These are phyloP conservation scores for Corylus avellana DNA, from an alignment of 306 rosid species.

Conservation along the genomic window DNA sequence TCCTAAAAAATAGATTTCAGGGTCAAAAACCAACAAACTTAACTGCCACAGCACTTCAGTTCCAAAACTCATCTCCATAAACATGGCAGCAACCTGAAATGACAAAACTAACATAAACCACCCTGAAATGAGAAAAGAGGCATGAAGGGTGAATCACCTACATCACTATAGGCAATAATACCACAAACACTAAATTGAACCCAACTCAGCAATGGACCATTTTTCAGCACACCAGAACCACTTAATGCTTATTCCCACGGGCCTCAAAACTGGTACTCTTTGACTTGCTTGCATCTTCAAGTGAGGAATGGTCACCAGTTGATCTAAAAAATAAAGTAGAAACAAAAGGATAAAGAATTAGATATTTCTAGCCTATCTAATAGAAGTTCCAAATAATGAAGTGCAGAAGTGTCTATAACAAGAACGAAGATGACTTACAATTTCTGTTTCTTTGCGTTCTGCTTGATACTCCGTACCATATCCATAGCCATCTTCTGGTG, in stretches of 20 bases:
- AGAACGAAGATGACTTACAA: slow-evolving; percentile 43
- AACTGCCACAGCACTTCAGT: slow-evolving; percentile 90
- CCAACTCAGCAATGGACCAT: slow-evolving; percentile 32
- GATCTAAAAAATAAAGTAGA: slow-evolving; percentile 37
- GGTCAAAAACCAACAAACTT: slow-evolving; percentile 81
- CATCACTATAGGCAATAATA: slow-evolving; percentile 49
- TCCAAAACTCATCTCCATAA: slow-evolving; percentile 65
- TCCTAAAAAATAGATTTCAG: slow-evolving; percentile 48
- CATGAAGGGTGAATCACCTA: slow-evolving; percentile 48
- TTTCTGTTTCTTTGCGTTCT: slow-evolving; percentile 80
- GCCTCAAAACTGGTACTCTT: slow-evolving; percentile 53
- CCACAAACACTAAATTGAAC: slow-evolving; percentile 48
- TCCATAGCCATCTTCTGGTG: slow-evolving; percentile 96
- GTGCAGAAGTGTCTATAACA: slow-evolving; percentile 16
- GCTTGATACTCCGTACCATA: slow-evolving; percentile 86
- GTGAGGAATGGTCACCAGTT: slow-evolving; percentile 57
- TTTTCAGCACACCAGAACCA: slow-evolving; percentile 38
- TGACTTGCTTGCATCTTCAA: slow-evolving; percentile 63
- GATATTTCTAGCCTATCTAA: background rate
- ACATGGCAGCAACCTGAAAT: slow-evolving; percentile 89
- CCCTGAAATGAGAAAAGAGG: slow-evolving; percentile 32
- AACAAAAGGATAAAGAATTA: slow-evolving; percentile 12
- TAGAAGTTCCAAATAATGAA: slow-evolving; percentile 6
- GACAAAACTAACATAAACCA: slow-evolving; percentile 58
- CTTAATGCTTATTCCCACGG: slow-evolving; percentile 62